Evolutionary conservation across 441 rosid species (phyloP), one percentile per base, ranked within the genome.

Genomic region (Populus trichocarpa): DNA sequence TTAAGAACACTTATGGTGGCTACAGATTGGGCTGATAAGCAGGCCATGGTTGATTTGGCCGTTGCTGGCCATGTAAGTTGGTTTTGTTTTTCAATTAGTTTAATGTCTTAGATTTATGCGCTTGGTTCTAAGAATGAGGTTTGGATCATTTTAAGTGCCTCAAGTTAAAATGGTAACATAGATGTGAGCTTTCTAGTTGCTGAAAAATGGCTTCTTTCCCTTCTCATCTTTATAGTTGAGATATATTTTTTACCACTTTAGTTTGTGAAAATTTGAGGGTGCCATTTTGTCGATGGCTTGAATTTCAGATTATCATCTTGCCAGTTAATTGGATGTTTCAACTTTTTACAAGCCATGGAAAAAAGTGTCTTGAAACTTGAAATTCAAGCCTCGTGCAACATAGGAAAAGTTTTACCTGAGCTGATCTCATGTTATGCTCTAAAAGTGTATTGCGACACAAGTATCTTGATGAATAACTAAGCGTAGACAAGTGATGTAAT

Each of bases 1-100:
- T 84, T 96, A 73, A 89, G 99, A 80, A 92, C 98, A 10, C 81
- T 94, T 4, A 94, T 96, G 99, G 95, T 94, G 70, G 99, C 98
- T 71, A 87, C 96, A 65, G 99, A 96, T 88, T 94, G 98, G 98
- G 81, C 86, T 59, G 85, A 92, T 84, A 84, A 86, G 61, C 80
- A 69, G 32, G 89, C 88, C 32, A 94, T 96, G 98, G 89, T 78
- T 79, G 97, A 96, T 77, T 88, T 96, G 85, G 94, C 98, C 78
- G 88, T 96, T 83, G 99, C 99, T 25, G 99, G 99, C 73, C 93
- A 94, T 86, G 97, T 96, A 83, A 88, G 98, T 85, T 22, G 6
- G 20, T 70, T 30, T 73, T 23, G 10, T 64, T 68, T 14, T 61
- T 10, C 1, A 71, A 67, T 70, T 32, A 7, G 38, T 1, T 61